Conservation (phyloP, 345 rosid species). For the Abelmoschus esculentus region DNA sequence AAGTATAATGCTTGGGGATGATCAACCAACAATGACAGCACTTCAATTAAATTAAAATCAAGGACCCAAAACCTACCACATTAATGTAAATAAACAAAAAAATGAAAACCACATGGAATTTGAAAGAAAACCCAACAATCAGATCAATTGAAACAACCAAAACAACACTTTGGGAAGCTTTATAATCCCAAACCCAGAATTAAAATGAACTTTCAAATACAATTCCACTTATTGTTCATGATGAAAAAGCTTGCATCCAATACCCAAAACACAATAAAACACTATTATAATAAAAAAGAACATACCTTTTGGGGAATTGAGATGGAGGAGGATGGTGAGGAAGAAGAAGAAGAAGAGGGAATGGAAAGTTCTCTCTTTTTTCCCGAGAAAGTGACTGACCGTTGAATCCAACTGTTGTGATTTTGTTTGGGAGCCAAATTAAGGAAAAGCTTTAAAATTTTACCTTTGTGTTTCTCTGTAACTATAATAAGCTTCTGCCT, state of each 20-base stretch:
- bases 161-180: background rate
- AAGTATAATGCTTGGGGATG: background rate
- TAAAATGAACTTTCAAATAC: background rate
- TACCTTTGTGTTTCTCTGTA: background rate
- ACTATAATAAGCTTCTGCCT: conserved; percentile 1
- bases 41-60: background rate
- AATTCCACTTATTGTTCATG: conserved; percentile 3
- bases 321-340: background rate
- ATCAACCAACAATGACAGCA: conserved; percentile 5
- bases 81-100: background rate
- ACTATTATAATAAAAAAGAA: too few relatives aligned
- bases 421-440: background rate
- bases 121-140: background rate
- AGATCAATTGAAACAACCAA: background rate
- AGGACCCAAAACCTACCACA: conserved; percentile 1
- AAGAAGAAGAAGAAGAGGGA: background rate
- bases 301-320: background rate
- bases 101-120: background rate
- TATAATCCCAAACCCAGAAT: background rate
- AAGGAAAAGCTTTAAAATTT: background rate
- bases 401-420: conserved; percentile 11
- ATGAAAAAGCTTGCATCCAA: background rate
- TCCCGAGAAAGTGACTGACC: conserved; percentile 7
- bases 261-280: background rate
- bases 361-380: background rate